Evolutionary conservation across 129 eudicot species (phyloP), one percentile per base, ranked within the genome.

Genomic region (Cynara cardunculus): DNA sequence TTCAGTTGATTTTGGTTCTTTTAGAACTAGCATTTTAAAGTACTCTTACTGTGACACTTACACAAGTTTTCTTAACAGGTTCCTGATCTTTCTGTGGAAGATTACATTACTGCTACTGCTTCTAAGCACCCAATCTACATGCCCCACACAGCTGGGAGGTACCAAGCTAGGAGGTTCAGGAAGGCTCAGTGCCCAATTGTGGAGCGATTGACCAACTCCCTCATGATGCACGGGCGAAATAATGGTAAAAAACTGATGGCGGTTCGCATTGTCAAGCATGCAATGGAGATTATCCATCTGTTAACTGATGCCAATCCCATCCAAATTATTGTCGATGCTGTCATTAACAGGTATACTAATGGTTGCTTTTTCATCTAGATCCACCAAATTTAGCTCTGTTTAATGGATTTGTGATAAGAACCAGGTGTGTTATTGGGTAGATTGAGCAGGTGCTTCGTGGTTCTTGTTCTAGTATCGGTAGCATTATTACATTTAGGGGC

Each of bases 111-210:
- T 24, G 91, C 88, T 3, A 79, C 87, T 37, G 86, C 92, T 41
- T 53, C 89, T 24, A 91, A 87, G 88, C 90, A 86, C 69, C 89
- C 94, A 5, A 86, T 74, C 11, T 91, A 81, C 80, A 76, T 89
- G 86, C 94, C 92, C 56, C 97, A 89, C 89, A 87, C 97, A 16
- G 94, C 94, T 72, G 90, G 89, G 31, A 89, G 97, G 83, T 91
- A 89, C 75, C 94, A 89, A 81, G 86, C 81, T 5, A 89, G 81
- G 86, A 86, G 94, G 44, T 91, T 91, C 81, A 89, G 94, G 78
- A 91, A 91, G 79, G 97, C 94, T 44, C 93, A 91, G 72, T 91
- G 97, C 88, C 97, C 97, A 24, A 86, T 91, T 30, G 97, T 91
- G 18, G 97, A 91, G 76, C 85, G 97, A 39, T 76, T 91, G 75